Conservation (phyloP, 495 filamentous ascomycete genomes). For the Tuber borchii region DNA sequence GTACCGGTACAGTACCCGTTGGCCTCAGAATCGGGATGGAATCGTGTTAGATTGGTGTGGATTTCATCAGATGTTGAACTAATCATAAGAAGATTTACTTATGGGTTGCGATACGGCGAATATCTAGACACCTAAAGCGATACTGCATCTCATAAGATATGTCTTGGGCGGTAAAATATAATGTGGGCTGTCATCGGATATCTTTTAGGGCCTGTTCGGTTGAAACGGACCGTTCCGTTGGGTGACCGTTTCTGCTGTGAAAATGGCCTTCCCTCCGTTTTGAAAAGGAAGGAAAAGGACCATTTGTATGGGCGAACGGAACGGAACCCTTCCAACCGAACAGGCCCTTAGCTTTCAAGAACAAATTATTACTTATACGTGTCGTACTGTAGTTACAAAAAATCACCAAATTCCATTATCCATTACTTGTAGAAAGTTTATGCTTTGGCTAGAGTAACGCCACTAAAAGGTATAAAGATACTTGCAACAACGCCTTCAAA, state of each 20-base stretch:
- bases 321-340: no score
- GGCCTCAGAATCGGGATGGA: background rate
- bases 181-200: background rate
- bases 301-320: no score
- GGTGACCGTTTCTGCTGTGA: no score
- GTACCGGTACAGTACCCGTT: background rate
- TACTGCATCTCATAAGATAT: background rate
- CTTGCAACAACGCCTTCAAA: background rate
- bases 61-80: background rate
- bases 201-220: no score
- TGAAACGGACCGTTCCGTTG: no score
- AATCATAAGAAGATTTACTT: background rate
- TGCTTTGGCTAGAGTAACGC: background rate
- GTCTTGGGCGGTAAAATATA: background rate
- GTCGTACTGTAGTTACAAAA: background rate
- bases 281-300: no score
- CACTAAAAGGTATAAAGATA: background rate
- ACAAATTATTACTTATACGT: background rate
- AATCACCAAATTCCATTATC: background rate
- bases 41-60: background rate
- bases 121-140: background rate
- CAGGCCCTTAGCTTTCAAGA: background rate
- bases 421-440: background rate
- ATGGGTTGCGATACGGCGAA: background rate
- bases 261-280: no score